phyloP scores from a whole-genome alignment of 2,329 filamentous ascomycete species.

The Monilinia aucupariae region DNA sequence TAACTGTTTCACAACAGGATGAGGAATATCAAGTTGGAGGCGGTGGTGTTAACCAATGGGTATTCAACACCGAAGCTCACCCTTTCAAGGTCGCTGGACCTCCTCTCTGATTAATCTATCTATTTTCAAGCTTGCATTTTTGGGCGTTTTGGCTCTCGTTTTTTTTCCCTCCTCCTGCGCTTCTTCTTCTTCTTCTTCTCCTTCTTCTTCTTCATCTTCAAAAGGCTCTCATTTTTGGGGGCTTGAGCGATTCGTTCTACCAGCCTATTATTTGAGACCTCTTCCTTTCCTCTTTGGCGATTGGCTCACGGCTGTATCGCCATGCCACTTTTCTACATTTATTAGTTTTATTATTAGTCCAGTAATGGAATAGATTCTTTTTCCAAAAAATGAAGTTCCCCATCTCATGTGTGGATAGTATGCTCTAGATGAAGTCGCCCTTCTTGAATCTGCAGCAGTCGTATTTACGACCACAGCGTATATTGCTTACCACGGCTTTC shows the following conservation, averaged over 20 bases:
- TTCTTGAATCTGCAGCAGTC: no score
- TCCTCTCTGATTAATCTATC: conserved; percentile 25
- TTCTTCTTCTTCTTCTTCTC: no score
- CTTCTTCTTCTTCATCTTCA: no score
- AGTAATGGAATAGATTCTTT: neutral
- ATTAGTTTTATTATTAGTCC: neutral
- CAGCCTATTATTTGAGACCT: neutral
- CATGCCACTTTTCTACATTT: neutral
- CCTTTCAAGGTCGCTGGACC: conserved; percentile 44
- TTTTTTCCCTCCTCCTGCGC: no score
- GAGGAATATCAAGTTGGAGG: conserved; percentile 49
- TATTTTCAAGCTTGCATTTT: neutral
- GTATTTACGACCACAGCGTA: no score
- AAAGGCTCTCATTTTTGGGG: neutral
- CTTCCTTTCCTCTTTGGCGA: neutral
- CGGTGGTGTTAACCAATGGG: conserved; percentile 48
- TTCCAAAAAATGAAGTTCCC: neutral
- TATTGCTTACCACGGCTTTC: no score
- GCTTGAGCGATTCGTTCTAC: neutral
- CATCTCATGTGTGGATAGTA: no score
- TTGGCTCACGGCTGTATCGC: neutral
- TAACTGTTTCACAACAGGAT: conserved; percentile 27
- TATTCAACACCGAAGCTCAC: conserved; percentile 63
- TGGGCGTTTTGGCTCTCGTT: no score
- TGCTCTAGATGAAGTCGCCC: no score